These are phyloP conservation scores for Cladosporium sp. DNA, from an alignment of 2,329 filamentous ascomycete genomes.

Conservation along the genomic window DNA sequence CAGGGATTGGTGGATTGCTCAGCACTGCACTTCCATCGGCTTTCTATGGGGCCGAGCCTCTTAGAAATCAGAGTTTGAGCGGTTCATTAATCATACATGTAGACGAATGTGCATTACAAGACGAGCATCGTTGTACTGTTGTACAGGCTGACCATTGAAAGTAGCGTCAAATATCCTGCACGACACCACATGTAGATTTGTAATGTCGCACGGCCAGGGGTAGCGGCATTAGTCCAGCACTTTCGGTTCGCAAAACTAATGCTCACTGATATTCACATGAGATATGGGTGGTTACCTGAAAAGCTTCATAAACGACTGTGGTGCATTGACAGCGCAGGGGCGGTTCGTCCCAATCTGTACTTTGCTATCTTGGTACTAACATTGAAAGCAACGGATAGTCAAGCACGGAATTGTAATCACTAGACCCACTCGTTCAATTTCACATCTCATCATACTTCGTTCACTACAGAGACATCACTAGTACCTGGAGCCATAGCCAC, in stretches of 20 bases:
- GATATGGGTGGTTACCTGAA: not conserved
- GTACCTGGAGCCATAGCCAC: constrained; percentile 15
- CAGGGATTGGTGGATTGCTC: too few relatives aligned
- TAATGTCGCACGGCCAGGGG: not conserved
- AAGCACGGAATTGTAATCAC: not conserved
- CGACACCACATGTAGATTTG: not conserved
- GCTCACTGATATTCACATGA: not conserved
- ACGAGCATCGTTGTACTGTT: not conserved
- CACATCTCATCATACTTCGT: not conserved
- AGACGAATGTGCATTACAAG: not conserved
- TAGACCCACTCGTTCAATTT: not conserved
- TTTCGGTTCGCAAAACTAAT: not conserved
- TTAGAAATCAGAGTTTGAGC: not conserved
- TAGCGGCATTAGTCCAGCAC: not conserved
- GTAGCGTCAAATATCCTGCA: too few relatives aligned
- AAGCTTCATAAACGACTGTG: not conserved
- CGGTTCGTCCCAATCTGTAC: not conserved
- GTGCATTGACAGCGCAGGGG: not conserved
- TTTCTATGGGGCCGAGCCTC: not conserved
- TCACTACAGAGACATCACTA: not conserved
- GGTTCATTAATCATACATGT: not conserved
- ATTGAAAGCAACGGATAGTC: not conserved
- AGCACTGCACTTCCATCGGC: not conserved
- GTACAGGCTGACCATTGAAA: not conserved
- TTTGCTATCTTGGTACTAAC: not conserved